Evolutionary conservation across 768 basidiomycete species (phyloP).

Genomic region (Sarcodon aspratus): DNA sequence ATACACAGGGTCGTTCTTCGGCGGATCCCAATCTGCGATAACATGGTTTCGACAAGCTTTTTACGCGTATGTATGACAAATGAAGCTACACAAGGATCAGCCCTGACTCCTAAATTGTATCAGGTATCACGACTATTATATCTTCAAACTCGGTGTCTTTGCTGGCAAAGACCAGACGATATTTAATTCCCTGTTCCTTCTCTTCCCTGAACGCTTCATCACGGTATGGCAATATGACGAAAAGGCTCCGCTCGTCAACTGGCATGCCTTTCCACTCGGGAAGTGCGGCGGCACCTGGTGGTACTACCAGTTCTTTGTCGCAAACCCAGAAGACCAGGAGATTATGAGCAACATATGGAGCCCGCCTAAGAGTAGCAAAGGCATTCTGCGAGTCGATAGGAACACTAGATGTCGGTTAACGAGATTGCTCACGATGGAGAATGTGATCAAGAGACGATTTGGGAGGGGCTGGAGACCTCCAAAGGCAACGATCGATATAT

Average conservation of each 20-base stretch:
- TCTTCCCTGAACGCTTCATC: slow-evolving; percentile 34
- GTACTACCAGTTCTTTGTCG: slow-evolving; percentile 42
- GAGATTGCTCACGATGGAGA: background rate
- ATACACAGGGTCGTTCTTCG: slow-evolving; percentile 44
- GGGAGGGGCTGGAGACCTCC: background rate
- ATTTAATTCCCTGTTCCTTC: slow-evolving; percentile 34
- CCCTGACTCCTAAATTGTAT: background rate
- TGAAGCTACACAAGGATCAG: background rate
- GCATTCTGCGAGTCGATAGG: background rate
- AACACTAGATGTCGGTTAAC: background rate
- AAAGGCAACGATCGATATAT: background rate
- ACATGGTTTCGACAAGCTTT: slow-evolving; percentile 33
- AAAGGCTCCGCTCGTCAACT: background rate
- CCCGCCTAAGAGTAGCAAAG: background rate
- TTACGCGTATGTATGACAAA: slow-evolving; percentile 19
- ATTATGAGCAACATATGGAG: slow-evolving; percentile 11
- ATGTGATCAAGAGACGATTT: background rate
- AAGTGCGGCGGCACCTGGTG: slow-evolving; percentile 32
- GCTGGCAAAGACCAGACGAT: slow-evolving; percentile 49
- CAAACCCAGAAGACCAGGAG: slow-evolving; percentile 13
- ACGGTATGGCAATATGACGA: slow-evolving; percentile 26
- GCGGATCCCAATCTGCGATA: slow-evolving; percentile 32
- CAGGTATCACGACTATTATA: slow-evolving; percentile 34
- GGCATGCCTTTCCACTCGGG: slow-evolving; percentile 19
- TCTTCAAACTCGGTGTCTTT: slow-evolving; percentile 30